phyloP scores from a whole-genome alignment of 2,329 filamentous ascomycete genomes.

The Aspergillus caelatus region DNA sequence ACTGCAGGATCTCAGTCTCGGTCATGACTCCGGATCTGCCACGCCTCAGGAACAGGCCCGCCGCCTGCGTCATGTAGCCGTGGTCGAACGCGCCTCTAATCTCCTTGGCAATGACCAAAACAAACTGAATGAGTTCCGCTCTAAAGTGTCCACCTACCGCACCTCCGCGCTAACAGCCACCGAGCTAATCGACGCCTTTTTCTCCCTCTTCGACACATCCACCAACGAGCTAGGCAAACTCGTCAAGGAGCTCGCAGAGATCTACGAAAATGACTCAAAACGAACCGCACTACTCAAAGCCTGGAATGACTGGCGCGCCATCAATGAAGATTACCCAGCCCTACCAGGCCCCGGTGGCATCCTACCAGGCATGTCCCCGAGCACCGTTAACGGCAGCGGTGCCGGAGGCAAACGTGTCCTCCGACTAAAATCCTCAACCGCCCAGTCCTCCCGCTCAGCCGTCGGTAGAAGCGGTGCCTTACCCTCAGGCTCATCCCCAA shows the following conservation, averaged over 20 bases:
- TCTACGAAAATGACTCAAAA: constrained; percentile 83
- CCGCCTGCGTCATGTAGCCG: constrained; percentile 75
- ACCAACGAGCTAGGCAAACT: constrained; percentile 83
- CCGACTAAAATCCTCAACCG: constrained; percentile 69
- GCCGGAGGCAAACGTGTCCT: constrained; percentile 66
- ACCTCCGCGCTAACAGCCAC: constrained; percentile 69
- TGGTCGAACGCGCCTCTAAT: constrained; percentile 81
- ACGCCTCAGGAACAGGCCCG: constrained; percentile 80
- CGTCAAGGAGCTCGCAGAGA: constrained; percentile 85
- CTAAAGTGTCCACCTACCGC: constrained; percentile 76
- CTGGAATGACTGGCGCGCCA: constrained; percentile 94
- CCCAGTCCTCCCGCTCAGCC: constrained; percentile 65
- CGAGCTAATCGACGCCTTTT: constrained; percentile 83
- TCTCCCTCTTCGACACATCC: constrained; percentile 80
- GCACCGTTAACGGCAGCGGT: constrained; percentile 53
- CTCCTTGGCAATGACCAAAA: constrained; percentile 75
- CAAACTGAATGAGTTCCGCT: constrained; percentile 78
- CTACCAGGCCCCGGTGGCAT: constrained; percentile 75
- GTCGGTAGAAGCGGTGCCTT: constrained; percentile 61
- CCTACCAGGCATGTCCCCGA: constrained; percentile 57
- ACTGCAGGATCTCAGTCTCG: constrained; percentile 57
- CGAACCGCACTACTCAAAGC: constrained; percentile 74
- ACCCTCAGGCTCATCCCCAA: constrained; percentile 39
- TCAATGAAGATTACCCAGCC: constrained; percentile 93
- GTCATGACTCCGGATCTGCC: constrained; percentile 46